These are phyloP conservation scores for Zymoseptoria ardabiliae DNA, from an alignment of 2,329 filamentous ascomycete genomes.

Conservation along the genomic window DNA sequence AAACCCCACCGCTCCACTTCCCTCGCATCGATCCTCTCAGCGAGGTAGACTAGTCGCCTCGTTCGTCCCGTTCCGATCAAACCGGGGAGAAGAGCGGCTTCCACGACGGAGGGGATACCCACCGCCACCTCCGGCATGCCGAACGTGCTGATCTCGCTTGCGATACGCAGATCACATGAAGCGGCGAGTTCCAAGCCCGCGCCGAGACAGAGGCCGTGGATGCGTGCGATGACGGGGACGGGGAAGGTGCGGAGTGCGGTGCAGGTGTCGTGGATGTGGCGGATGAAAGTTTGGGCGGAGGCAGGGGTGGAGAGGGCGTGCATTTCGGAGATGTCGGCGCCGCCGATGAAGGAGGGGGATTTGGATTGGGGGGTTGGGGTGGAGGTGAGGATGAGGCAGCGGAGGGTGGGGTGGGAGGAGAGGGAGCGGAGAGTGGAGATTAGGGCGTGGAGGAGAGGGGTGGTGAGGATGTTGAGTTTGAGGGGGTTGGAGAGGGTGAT, in stretches of 20 bases:
- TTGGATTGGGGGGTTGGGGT: slow-evolving; percentile 15
- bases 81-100: slow-evolving; percentile 32
- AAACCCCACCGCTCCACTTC: slow-evolving; percentile 32
- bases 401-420: slow-evolving; percentile 9
- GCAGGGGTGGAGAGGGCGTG: slow-evolving; percentile 13
- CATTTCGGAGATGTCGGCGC: slow-evolving; percentile 27
- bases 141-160: slow-evolving; percentile 27
- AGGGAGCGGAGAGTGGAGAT: slow-evolving; percentile 12
- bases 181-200: slow-evolving; percentile 33
- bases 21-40: slow-evolving; percentile 28
- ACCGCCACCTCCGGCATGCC: slow-evolving; percentile 36
- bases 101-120: slow-evolving; percentile 34
- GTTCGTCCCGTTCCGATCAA: slow-evolving; percentile 34
- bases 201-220: slow-evolving; percentile 33
- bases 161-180: slow-evolving; percentile 33
- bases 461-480: slow-evolving; percentile 25
- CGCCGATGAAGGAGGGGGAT: slow-evolving; percentile 24
- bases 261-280: slow-evolving; percentile 28
- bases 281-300: slow-evolving; percentile 33
- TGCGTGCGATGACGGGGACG: slow-evolving; percentile 33
- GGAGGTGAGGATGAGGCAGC: slow-evolving; percentile 23
- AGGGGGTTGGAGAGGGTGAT: slow-evolving; percentile 22
- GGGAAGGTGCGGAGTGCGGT: slow-evolving; percentile 30
- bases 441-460: slow-evolving; percentile 15
- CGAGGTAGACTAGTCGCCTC: slow-evolving; percentile 31